These are phyloP conservation scores for Vanderwaltozyma polyspora DNA, from an alignment of 805 yeast species.

Conservation along the genomic window DNA sequence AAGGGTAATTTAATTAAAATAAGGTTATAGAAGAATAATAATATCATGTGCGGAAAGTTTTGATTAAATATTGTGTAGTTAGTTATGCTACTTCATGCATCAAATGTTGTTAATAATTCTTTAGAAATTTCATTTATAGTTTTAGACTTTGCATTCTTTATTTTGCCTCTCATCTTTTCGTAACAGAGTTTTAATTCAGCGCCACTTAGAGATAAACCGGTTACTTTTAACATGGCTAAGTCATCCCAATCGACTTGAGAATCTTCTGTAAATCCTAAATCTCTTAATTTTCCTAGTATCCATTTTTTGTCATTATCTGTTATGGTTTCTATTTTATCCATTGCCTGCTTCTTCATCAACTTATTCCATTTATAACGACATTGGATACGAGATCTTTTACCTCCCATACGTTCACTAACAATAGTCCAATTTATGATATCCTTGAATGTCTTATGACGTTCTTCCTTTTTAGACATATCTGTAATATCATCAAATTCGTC, in stretches of 20 bases:
- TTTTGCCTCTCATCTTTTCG: conserved; percentile 43
- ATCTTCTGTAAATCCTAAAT: conserved; percentile 32
- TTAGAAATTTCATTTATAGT: conserved; percentile 27
- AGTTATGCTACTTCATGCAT: too few species aligned
- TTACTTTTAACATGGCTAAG: conserved; percentile 36
- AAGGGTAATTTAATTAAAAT: too few species aligned
- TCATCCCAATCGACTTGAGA: conserved; percentile 45
- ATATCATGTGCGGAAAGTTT: too few species aligned
- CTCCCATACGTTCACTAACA: conserved; percentile 83
- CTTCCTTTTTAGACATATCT: conserved; percentile 9
- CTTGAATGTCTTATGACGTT: conserved; percentile 17
- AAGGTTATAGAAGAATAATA: too few species aligned
- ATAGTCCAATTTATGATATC: conserved; percentile 78
- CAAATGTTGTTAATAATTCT: conserved; percentile 10
- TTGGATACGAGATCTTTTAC: conserved; percentile 80
- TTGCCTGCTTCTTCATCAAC: conserved; percentile 48
- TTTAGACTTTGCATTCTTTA: conserved; percentile 38
- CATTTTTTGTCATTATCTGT: conserved; percentile 38
- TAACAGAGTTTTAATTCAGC: conserved; percentile 51
- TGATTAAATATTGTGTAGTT: too few species aligned
- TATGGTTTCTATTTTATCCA: conserved; percentile 34
- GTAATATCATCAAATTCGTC: conserved; percentile 7
- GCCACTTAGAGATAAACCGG: conserved; percentile 43
- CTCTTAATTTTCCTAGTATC: conserved; percentile 37
- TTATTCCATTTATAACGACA: conserved; percentile 95